Base-by-base conservation (phyloP, 225 moss, liverwort and hornwort species). In the Asterella californica region DNA sequence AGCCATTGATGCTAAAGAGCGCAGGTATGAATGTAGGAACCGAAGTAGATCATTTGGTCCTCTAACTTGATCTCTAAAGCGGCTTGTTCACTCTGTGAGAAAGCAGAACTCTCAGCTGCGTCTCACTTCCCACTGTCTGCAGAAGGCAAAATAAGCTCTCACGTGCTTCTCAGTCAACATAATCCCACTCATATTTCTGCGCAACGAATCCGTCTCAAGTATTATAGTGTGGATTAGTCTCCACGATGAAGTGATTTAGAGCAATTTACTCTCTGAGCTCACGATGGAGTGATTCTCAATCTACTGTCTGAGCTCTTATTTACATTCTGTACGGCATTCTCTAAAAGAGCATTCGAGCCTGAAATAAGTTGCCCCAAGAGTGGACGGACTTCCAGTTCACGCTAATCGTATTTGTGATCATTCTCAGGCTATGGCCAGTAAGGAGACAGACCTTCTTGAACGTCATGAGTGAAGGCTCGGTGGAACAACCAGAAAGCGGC, bases 401-500 rank as follows among this genome's bases (percentile, higher is more conserved):
- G 22, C 29, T 75, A 27, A 24, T 15, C 57, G 42, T 42, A 42
- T 42, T 32, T 57, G 15, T 25, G 29, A 27, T 78, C 5, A 24
- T 46, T 78, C 66, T 10, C 64, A 79, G 79, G 69, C 17, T 79
- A 52, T 52, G 68, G 59, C 79, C 79, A 10, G 34, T 79, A 15
- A 79, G 79, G 69, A 53, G 49, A 47, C 67, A 54, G 21, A 79
- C 79, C 2, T 79, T 79, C 52, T 36, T 79, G 49, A 50, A 79
- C 36, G 79, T 79, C 15, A 46, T 79, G 47, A 79, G 68, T 70
- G 32, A 68, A 50, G 69, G 69, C 19, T 68, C 50, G 15, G 68
- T 34, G 24, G 36, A 34, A 9, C 29, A 8, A 14, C 8, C 67
- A 18, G 68, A 68, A 38, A 53, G 42, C 38, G 19, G 9, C 18